Percentiles rank a stretch among this genome's conserved stretches.
These are phyloP conservation scores for Berkeleyomyces basicola DNA, from an alignment of 2,329 filamentous ascomycete species.

Conservation along the genomic window DNA sequence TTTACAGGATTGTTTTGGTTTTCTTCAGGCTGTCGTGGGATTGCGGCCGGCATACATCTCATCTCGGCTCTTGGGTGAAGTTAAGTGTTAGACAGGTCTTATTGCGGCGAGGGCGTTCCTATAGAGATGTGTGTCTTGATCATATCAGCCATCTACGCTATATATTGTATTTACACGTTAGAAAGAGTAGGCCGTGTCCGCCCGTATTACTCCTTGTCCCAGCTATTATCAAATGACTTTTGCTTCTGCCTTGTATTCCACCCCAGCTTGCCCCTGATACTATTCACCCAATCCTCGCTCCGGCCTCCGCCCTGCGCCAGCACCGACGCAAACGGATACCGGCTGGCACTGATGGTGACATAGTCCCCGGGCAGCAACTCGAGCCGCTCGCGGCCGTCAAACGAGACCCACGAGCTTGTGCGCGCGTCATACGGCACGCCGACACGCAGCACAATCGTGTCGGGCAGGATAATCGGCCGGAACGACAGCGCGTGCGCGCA, in stretches of 20 bases:
- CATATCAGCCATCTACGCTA: too few relatives aligned
- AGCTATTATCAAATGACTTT: slow-evolving; percentile 35
- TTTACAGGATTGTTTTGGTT: not conserved
- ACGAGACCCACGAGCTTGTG: slow-evolving; percentile 89
- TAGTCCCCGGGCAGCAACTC: slow-evolving; percentile 67
- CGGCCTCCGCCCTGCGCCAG: slow-evolving; percentile 45
- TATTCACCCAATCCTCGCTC: slow-evolving; percentile 69
- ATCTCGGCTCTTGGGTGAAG: not conserved
- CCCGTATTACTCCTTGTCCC: not conserved
- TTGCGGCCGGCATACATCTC: not conserved
- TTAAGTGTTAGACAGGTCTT: too few relatives aligned
- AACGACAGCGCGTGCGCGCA: slow-evolving; percentile 92
- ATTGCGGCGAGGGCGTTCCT: too few relatives aligned
- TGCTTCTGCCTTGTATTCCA: slow-evolving; percentile 72
- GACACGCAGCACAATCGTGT: slow-evolving; percentile 83
- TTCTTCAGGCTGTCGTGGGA: not conserved
- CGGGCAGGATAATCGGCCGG: slow-evolving; percentile 87
- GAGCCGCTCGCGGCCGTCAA: slow-evolving; percentile 81
- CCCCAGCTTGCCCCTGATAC: slow-evolving; percentile 60
- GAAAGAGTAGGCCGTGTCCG: not conserved
- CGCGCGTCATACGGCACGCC: slow-evolving; percentile 91
- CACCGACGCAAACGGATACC: slow-evolving; percentile 67
- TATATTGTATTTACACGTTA: too few relatives aligned
- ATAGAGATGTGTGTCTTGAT: too few relatives aligned
- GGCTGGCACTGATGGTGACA: slow-evolving; percentile 64